phyloP scores from a whole-genome alignment of 805 yeast species.

The Maudiozyma turicensis region DNA sequence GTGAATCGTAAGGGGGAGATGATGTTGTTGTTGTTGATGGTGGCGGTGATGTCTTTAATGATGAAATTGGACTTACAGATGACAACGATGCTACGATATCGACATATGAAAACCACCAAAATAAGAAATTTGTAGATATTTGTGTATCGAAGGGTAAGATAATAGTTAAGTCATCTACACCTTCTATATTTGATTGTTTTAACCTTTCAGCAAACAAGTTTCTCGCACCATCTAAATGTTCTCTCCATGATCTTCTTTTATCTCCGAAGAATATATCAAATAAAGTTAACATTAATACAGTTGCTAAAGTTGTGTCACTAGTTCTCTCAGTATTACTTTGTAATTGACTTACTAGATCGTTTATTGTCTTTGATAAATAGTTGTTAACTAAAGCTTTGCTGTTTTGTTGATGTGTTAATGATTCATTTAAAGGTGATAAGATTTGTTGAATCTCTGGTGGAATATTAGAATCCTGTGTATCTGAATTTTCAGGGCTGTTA shows the following conservation, averaged over 20 bases:
- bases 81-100: constrained; percentile 57
- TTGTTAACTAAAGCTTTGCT: constrained; percentile 27
- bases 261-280: constrained; percentile 42
- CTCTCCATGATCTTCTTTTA: constrained; percentile 43
- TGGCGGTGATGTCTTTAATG: background rate
- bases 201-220: constrained; percentile 37
- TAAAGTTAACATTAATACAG: constrained; percentile 48
- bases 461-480: background rate
- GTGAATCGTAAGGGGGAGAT: background rate
- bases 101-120: constrained; percentile 60
- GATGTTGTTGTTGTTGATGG: background rate
- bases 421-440: background rate
- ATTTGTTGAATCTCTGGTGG: background rate
- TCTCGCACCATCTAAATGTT: constrained; percentile 59
- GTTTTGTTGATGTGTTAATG: background rate
- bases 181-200: constrained; percentile 1
- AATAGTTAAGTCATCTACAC: background rate
- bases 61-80: constrained; percentile 31
- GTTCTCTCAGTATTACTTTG: constrained; percentile 44
- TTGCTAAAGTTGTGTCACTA: constrained; percentile 58
- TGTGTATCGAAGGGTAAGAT: constrained; percentile 10
- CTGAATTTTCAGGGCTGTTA: background rate
- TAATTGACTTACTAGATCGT: constrained; percentile 43
- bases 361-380: constrained; percentile 46
- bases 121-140: constrained; percentile 39